Percentiles rank a stretch among this genome's conserved stretches.
These are phyloP conservation scores for Carpinus viminea DNA, from an alignment of 306 rosid species.

Conservation along the genomic window DNA sequence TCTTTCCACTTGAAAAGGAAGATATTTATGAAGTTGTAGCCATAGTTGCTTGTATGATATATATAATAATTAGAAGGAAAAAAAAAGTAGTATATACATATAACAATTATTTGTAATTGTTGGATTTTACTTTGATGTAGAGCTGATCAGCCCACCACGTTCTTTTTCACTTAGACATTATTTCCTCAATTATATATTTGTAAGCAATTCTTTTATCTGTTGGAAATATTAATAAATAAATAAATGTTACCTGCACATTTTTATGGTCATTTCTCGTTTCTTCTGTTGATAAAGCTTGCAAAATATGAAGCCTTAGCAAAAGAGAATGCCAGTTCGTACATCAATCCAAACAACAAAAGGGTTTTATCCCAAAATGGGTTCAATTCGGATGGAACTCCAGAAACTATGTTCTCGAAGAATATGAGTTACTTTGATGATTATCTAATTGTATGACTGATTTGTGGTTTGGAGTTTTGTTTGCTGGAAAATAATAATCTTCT, in stretches of 20 bases:
- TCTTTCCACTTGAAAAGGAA: too few species aligned
- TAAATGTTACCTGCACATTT: background rate
- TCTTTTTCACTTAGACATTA: background rate
- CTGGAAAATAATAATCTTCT: background rate
- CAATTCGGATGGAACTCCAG: conserved; percentile 49
- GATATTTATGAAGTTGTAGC: too few species aligned
- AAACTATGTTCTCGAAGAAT: conserved; percentile 17
- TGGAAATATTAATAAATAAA: background rate
- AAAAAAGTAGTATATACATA: too few species aligned
- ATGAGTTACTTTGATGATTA: too few species aligned
- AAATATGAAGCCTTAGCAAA: conserved; percentile 86
- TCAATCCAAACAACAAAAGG: conserved; percentile 77
- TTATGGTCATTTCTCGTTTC: too few species aligned
- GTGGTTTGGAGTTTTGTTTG: too few species aligned
- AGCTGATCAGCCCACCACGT: background rate
- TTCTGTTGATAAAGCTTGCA: too few species aligned
- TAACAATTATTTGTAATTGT: background rate
- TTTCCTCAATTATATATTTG: background rate
- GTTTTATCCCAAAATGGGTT: conserved; percentile 46
- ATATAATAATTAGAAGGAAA: too few species aligned
- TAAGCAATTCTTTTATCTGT: background rate
- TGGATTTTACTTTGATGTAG: background rate
- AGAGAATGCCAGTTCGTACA: conserved; percentile 67
- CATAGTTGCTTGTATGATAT: too few species aligned
- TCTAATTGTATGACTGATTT: too few species aligned